Evolutionary conservation across 805 yeast genomes (phyloP), one percentile per base, ranked within the genome.

Genomic region (Starmerella stigmatis): DNA sequence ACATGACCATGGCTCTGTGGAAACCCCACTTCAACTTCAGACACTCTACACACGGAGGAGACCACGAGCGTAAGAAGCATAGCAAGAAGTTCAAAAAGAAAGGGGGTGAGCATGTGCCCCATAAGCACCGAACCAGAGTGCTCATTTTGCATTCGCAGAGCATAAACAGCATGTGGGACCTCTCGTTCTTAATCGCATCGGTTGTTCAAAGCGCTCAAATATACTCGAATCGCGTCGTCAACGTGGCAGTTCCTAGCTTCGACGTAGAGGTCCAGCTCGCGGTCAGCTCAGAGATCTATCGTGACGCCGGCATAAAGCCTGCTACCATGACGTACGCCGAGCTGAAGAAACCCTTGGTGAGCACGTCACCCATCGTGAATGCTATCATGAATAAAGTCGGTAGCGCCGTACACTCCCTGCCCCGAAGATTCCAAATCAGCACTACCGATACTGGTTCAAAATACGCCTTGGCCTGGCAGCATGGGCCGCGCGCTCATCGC

Each of bases 1-100:
- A 88, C 57, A 79, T 83, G 56, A 72, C 92, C 0, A 67, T 88
- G 11, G 72, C 75, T 12, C 57, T 84, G 5, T 67, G 69, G 69
- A 33, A 41, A n/a, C 53, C 54, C 15, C 33, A 31, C 11, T 17
- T 17, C 10, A 41, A 41, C 3, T 8, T 5, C n/a, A 25, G 10
- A n/a, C 40, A 23, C 27, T 13, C 19, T 7, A 15, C 4, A 19
- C 31, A 16, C n/a, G 35, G 23, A 17, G 28, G 41, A n/a, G n/a
- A 34, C 29, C 36, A 23, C 16, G 17, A 30, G 25, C 23, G 10
- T 5, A 31, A 26, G 29, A 44, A 48, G 11, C 41, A 29, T 15
- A 35, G 49, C 19, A 41, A n/a, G n/a, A n/a, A n/a, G n/a, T n/a
- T n/a, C n/a, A n/a, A n/a, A n/a, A n/a, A n/a, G n/a, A n/a, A n/a